Percentiles rank a stretch among this genome's conserved stretches.
Conservation (phyloP, 371 early-diverging fungal genomes). For the Saksenaea vasiformis region DNA sequence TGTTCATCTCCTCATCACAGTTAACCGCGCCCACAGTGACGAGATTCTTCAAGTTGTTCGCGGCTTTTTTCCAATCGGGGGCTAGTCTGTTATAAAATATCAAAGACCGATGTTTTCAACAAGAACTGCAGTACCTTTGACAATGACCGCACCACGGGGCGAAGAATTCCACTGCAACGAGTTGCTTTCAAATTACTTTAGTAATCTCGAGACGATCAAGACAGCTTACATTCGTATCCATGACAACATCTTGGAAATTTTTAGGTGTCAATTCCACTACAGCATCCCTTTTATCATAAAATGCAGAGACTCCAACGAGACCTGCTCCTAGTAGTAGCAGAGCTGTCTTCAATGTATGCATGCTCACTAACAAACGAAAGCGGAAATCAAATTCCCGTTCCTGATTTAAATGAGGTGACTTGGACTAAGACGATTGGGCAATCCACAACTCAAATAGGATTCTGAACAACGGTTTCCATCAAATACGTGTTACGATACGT, state of each 20-base stretch:
- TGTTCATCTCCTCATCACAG: constrained; percentile 84
- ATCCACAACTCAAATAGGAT: no score
- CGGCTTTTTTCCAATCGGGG: constrained; percentile 88
- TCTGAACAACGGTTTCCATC: no score
- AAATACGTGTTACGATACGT: no score
- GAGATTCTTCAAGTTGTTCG: constrained; percentile 76
- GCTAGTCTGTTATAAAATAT: constrained; percentile 50
- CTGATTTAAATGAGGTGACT: neutral
- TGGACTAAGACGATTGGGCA: constrained; percentile 8
- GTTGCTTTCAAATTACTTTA: constrained; percentile 47
- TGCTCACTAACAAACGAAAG: neutral
- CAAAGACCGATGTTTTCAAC: neutral
- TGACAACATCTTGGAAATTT: constrained; percentile 71
- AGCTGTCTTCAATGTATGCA: constrained; percentile 3
- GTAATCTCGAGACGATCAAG: neutral
- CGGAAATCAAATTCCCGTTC: neutral
- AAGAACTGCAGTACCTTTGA: constrained; percentile 54
- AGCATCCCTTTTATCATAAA: constrained; percentile 60
- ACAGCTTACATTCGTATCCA: constrained; percentile 62
- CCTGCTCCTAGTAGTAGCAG: constrained; percentile 9
- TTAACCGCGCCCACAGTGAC: constrained; percentile 86
- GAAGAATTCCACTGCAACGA: constrained; percentile 85
- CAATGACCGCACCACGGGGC: constrained; percentile 97
- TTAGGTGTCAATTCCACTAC: constrained; percentile 60
- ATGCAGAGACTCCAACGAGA: constrained; percentile 12